These are phyloP conservation scores for Hamigera avellanea DNA, from an alignment of 495 filamentous ascomycete species.

Conservation along the genomic window DNA sequence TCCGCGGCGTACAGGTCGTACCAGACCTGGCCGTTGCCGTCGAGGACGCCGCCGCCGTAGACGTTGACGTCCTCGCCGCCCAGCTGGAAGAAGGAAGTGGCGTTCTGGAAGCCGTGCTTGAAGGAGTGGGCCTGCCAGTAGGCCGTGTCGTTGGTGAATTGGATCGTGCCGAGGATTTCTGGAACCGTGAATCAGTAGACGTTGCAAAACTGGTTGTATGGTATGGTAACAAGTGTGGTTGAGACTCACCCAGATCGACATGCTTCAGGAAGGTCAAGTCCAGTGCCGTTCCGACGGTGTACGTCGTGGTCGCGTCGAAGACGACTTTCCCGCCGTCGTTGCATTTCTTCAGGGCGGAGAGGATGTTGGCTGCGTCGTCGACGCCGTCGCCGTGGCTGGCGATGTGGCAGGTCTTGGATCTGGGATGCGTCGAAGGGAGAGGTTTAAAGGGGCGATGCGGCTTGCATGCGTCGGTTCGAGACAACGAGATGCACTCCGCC, in stretches of 20 bases:
- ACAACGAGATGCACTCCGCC: slow-evolving; percentile 12
- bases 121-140: slow-evolving; percentile 58
- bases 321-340: slow-evolving; percentile 58
- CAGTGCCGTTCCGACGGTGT: slow-evolving; percentile 52
- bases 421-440: slow-evolving; percentile 17
- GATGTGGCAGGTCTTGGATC: slow-evolving; percentile 26
- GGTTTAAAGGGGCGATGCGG: slow-evolving; percentile 25
- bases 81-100: slow-evolving; percentile 57
- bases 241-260: slow-evolving; percentile 43
- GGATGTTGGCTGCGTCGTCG: slow-evolving; percentile 49
- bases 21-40: slow-evolving; percentile 61
- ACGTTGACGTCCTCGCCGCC: slow-evolving; percentile 59
- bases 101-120: slow-evolving; percentile 50
- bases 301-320: slow-evolving; percentile 41
- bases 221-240: too few species aligned
- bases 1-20: slow-evolving; percentile 50
- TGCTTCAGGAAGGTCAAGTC: slow-evolving; percentile 53
- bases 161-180: slow-evolving; percentile 44
- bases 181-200: too few species aligned
- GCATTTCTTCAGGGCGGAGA: slow-evolving; percentile 47
- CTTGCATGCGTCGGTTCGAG: slow-evolving; percentile 17
- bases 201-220: too few species aligned
- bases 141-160: slow-evolving; percentile 52
- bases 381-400: slow-evolving; percentile 26
- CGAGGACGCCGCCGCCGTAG: slow-evolving; percentile 49